Evolutionary conservation across 495 filamentous ascomycete genomes (phyloP), one percentile per base, ranked within the genome.

Genomic region (Neurospora sp.): DNA sequence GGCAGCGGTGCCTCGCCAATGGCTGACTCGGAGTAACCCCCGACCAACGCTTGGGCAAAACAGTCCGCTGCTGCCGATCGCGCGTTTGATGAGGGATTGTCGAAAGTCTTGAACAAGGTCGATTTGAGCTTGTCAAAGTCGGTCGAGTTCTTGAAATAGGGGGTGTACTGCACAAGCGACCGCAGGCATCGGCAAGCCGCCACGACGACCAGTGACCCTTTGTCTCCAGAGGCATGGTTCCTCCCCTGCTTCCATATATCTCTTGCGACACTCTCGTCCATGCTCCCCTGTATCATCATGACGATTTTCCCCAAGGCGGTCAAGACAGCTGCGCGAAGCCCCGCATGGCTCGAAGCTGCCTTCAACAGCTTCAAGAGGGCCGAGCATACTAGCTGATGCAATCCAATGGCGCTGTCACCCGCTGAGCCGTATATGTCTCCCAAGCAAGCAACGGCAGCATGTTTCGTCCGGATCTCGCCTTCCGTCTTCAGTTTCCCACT

Each of bases 161-260:
- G 82, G 0, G 94, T 97, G 70, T 84, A 82, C 69, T 85, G 89
- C 39, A 92, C 82, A 71, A 98, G 81, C 69, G 89, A 85, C 77
- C 93, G 92, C 72, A 98, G 80, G 78, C 94, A 97, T 72, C 89
- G 88, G 76, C 92, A 97, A 14, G 93, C 93, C 72, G 89, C 89
- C 14, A 91, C 87, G 79, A 98, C 90, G 35, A 93, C 94, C 59
- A 96, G 86, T 6, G 89, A 87, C 11, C 94, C 90, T 79, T 94
- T 98, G 79, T 98, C 96, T 54, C 86, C 85, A 1, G 90, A 87
- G 11, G 92, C 92, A 72, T 90, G 88, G 81, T 88, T 92, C 66
- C 96, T 88, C 35, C 92, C 91, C 77, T 93, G 92, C 81, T 97
- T 99, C 96, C 94, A 98, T 38, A 94, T 89, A 79, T 98, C 95